phyloP scores from a whole-genome alignment of 805 yeast species.

The Pichia occidentalis region DNA sequence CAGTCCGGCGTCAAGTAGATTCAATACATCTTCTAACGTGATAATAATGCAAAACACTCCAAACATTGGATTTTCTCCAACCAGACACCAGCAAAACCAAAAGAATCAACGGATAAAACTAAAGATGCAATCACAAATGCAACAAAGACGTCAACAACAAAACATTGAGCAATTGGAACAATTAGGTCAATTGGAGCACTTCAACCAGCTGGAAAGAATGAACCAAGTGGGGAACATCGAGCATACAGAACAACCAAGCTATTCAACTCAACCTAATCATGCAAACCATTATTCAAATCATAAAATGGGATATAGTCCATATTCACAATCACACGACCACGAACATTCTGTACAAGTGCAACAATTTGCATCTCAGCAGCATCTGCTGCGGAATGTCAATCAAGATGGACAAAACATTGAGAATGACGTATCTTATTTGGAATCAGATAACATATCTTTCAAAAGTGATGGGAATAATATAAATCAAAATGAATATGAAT shows the following conservation, averaged over 20 bases:
- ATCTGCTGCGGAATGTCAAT: too few species aligned
- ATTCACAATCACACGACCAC: too few species aligned
- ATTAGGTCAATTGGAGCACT: neutral
- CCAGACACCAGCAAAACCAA: conserved; percentile 1
- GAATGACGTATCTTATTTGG: too few species aligned
- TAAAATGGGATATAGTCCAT: too few species aligned
- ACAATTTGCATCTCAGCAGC: conserved; percentile 12
- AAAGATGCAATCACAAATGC: conserved; percentile 8
- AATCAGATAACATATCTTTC: too few species aligned
- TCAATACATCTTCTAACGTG: neutral
- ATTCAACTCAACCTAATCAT: neutral
- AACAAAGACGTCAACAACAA: conserved; percentile 13
- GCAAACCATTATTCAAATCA: too few species aligned
- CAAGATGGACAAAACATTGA: too few species aligned
- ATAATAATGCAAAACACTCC: conserved; percentile 1
- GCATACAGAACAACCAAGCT: neutral
- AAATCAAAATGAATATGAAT: too few species aligned
- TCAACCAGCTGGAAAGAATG: conserved; percentile 2
- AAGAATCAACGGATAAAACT: conserved; percentile 7
- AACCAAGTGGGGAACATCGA: neutral
- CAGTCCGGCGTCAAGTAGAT: neutral
- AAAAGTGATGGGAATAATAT: too few species aligned
- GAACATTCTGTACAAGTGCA: conserved; percentile 14
- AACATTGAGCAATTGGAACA: conserved; percentile 2
- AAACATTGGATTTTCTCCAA: conserved; percentile 5